phyloP scores from a whole-genome alignment of 148 eudicot genomes.

The Talinum fruticosum region DNA sequence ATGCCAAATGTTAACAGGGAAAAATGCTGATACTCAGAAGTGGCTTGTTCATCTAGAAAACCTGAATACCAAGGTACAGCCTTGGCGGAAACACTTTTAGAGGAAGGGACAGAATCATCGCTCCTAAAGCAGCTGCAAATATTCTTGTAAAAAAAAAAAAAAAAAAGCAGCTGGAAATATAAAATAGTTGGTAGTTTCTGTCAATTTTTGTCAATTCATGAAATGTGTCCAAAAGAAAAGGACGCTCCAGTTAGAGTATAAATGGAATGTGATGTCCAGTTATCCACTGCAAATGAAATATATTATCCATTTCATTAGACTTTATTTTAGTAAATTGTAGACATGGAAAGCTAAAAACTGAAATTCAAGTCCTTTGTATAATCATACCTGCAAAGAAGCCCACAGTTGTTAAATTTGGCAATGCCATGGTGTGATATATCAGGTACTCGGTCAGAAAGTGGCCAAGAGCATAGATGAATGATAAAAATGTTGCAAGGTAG shows the following conservation, averaged over 20 bases:
- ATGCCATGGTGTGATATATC: constrained; percentile 73
- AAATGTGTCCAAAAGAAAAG: no score
- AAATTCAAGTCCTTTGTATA: constrained; percentile 6
- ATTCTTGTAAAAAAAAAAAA: no score
- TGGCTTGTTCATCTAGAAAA: background rate
- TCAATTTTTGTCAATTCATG: no score
- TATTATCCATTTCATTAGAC: background rate
- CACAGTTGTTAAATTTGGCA: constrained; percentile 75
- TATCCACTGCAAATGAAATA: no score
- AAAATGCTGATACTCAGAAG: background rate
- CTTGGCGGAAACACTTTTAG: background rate
- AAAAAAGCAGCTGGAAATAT: no score
- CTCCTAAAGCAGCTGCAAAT: background rate
- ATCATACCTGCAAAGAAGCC: constrained; percentile 84
- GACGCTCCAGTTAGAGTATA: no score
- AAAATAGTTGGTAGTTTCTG: no score
- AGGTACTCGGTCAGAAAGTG: constrained; percentile 86
- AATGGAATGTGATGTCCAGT: no score
- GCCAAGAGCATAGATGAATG: constrained; percentile 83
- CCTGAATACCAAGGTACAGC: background rate
- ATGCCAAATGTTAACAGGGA: background rate
- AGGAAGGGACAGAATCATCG: background rate
- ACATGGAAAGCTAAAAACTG: background rate
- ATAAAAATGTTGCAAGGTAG: constrained; percentile 70
- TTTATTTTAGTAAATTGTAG: background rate